Evolutionary conservation across 495 filamentous ascomycete species (phyloP), one percentile per base, ranked within the genome.

Genomic region (Talaromyces thailandensis): DNA sequence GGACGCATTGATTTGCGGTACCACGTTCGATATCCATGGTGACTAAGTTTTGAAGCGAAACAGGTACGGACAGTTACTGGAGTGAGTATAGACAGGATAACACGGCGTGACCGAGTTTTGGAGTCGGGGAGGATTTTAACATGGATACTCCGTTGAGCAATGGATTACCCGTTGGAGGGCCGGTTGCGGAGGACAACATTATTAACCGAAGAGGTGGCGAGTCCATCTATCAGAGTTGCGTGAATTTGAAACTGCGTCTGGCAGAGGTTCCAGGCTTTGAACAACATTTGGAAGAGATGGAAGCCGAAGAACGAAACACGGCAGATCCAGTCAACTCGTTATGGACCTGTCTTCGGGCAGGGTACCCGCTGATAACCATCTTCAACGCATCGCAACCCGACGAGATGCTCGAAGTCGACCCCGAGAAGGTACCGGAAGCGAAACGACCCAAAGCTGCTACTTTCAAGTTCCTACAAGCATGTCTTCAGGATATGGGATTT

Each of bases 161-260:
- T 64, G 82, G 81, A 65, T 83, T 80, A 57, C 85, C 82, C 50
- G 82, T 92, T 64, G 82, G 81, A 64, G 85, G 81, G 58, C 85
- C 82, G 52, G 82, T 92, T 62, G 86, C 89, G 37, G 88, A 88
- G 67, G 82, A 89, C 72, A 96, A 93, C 71, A 95, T 98, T 74
- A 95, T 98, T 79, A 98, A 98, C 74, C 88, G 89, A 69, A 86
- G 84, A 63, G 95, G 92, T 72, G 93, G 94, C 70, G 88, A 91
- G 65, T 96, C 92, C 23, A 85, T 98, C 31, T 98, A 95, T 69
- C 94, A 98, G 74, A 96, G 93, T 71, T 97, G 95, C 73, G 82
- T 94, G 61, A 84, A 86, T 62, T 77, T 98, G 55, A 88, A 88
- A 73, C 84, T 85, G 72, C 83, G 95, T 62, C 78, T 98, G 60